Conservation (phyloP, 1,284 basidiomycete genomes). For the Erythrobasidium hasegawianum region DNA sequence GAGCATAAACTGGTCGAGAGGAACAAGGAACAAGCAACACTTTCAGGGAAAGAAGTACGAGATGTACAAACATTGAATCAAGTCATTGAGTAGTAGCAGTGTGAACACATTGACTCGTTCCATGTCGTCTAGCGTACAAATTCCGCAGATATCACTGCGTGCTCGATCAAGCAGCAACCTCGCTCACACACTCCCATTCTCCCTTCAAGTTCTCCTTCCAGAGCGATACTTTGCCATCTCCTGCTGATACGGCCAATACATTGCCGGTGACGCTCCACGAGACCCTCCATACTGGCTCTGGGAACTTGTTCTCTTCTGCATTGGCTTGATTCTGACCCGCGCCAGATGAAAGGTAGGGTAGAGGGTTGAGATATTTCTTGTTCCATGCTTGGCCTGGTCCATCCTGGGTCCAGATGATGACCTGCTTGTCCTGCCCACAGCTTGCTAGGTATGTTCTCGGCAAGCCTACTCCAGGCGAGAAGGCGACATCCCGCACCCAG, state of each 20-base stretch:
- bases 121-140: too few relatives aligned
- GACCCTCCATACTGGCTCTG: slow-evolving; percentile 94
- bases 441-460: slow-evolving; percentile 80
- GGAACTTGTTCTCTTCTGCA: slow-evolving; percentile 66
- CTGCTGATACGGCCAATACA: slow-evolving; percentile 92
- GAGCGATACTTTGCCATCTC: slow-evolving; percentile 93
- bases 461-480: slow-evolving; percentile 94
- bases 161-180: slow-evolving; percentile 55
- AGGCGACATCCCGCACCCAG: slow-evolving; percentile 97
- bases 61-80: not conserved
- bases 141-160: too few relatives aligned
- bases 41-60: not conserved
- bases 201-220: slow-evolving; percentile 98
- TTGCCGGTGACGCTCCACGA: slow-evolving; percentile 97
- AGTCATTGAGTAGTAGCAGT: too few relatives aligned
- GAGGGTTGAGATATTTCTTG: slow-evolving; percentile 76
- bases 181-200: slow-evolving; percentile 92
- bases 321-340: slow-evolving; percentile 44
- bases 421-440: slow-evolving; percentile 72
- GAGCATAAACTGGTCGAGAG: not conserved
- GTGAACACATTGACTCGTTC: too few relatives aligned
- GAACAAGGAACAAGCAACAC: not conserved
- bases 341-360: slow-evolving; percentile 46
- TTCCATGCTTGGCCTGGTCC: slow-evolving; percentile 73
- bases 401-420: slow-evolving; percentile 91